These are phyloP conservation scores for Leptodermis oblonga DNA, from an alignment of 257 asterid species.

Conservation along the genomic window DNA sequence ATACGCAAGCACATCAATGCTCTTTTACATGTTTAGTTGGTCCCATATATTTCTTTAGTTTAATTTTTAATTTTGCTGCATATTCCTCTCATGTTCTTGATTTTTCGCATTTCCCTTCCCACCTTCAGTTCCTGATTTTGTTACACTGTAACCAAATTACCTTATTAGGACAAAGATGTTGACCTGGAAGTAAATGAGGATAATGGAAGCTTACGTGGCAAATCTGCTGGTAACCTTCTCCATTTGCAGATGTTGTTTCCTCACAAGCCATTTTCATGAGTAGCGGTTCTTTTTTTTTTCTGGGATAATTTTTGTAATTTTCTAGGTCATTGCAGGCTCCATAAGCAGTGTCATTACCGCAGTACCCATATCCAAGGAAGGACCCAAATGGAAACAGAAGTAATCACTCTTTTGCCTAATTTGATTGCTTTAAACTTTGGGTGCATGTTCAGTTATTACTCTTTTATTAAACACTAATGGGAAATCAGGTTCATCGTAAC, in stretches of 20 bases:
- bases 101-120: neutral
- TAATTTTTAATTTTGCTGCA: neutral
- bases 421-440: constrained; percentile 1
- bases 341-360: constrained; percentile 28
- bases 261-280: neutral
- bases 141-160: constrained; percentile 10
- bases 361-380: constrained; percentile 47
- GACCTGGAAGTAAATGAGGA: constrained; percentile 41
- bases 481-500: constrained; percentile 73
- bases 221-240: constrained; percentile 25
- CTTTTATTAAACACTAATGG: constrained; percentile 3
- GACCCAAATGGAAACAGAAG: constrained; percentile 86
- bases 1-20: neutral
- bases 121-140: constrained; percentile 8
- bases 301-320: constrained; percentile 7
- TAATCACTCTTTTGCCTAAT: constrained; percentile 27
- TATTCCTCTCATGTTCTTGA: neutral
- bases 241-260: neutral
- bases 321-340: constrained; percentile 39
- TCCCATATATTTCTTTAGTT: neutral
- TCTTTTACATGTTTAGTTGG: neutral
- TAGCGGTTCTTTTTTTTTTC: neutral
- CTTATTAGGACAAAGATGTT: constrained; percentile 47
- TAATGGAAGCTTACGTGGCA: constrained; percentile 43
- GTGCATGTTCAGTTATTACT: constrained; percentile 3